Conservation (phyloP, 345 rosid species). For the Corchorus capsularis region DNA sequence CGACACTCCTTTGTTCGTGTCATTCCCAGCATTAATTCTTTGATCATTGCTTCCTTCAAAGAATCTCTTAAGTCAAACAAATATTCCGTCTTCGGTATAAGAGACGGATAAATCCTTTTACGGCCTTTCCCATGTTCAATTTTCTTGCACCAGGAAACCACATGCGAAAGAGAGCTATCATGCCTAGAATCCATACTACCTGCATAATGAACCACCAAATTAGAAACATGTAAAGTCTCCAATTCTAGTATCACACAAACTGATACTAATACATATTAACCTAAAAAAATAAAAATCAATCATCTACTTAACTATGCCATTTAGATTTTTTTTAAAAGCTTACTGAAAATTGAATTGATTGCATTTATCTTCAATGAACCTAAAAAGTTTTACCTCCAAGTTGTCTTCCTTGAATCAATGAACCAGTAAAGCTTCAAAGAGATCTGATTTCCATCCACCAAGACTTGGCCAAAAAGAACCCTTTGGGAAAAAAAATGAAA, state of each 20-base stretch:
- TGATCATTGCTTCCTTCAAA: slow-evolving; percentile 20
- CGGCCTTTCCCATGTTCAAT: background rate
- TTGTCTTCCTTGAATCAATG: background rate
- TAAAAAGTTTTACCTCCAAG: background rate
- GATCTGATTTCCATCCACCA: background rate
- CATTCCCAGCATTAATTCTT: slow-evolving; percentile 21
- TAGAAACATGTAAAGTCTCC: background rate
- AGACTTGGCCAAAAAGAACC: background rate
- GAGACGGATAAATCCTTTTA: slow-evolving; percentile 5
- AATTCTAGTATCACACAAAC: background rate
- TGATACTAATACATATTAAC: background rate
- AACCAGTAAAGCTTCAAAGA: slow-evolving; percentile 1
- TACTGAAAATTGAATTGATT: background rate
- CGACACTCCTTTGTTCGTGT: slow-evolving; percentile 1
- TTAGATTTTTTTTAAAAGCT: background rate
- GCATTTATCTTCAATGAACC: background rate
- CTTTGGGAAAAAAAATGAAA: background rate
- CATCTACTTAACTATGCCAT: background rate
- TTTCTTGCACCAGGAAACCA: slow-evolving; percentile 15
- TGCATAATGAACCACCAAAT: background rate
- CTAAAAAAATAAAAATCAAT: background rate
- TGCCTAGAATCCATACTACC: slow-evolving; percentile 9
- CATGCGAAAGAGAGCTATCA: slow-evolving; percentile 6
- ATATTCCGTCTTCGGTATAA: slow-evolving; percentile 15
- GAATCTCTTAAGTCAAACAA: slow-evolving; percentile 26